Base-by-base conservation (phyloP, 1,284 basidiomycete genomes). In the Cronartium quercuum region DNA sequence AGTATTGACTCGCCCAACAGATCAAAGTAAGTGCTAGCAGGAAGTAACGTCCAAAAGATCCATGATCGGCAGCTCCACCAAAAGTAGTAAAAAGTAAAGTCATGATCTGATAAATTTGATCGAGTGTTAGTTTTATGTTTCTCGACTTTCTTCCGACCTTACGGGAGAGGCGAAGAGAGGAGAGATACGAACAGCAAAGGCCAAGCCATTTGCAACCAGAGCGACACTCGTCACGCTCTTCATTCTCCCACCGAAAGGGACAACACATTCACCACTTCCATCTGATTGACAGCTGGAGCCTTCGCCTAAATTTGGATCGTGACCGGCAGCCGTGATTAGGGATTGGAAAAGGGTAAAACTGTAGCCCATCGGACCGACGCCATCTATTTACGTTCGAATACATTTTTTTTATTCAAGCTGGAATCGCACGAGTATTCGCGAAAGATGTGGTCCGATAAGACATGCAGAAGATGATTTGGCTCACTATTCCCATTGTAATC, bases 401-500 rank as follows among this genome's bases (percentile, higher is more conserved):
- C 42, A 44, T 5, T 29, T n/a, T 58, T 55, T 29, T 41, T 38
- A 68, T 6, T 57, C 29, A 58, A 51, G 40, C 51, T 51, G 12
- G 44, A 12, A 12, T 12, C 12, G n/a, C 44, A 51, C 44, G 44
- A 51, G n/a, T 12, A n/a, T 51, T 51, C 44, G n/a, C n/a, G 12
- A n/a, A 51, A 51, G 44, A n/a, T n/a, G 44, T 12, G 44, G 44
- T 51, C 44, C n/a, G 44, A n/a, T 51, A n/a, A 34, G 34, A 3
- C 3, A 40, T 37, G n/a, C n/a, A n/a, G n/a, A n/a, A n/a, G n/a
- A n/a, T n/a, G n/a, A n/a, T 61, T 15, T 15, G 7, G 40, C 67
- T 40, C 24, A 75, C 71, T 75, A 35, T 75, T 75, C 42, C 71
- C 71, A 67, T 75, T 75, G 55, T 75, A 75, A 34, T 75, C 71